A percentile compares a stretch with the other conserved stretches of the same genome.
phyloP scores from a whole-genome alignment of 306 rosid genomes.

The Medicago arabica region DNA sequence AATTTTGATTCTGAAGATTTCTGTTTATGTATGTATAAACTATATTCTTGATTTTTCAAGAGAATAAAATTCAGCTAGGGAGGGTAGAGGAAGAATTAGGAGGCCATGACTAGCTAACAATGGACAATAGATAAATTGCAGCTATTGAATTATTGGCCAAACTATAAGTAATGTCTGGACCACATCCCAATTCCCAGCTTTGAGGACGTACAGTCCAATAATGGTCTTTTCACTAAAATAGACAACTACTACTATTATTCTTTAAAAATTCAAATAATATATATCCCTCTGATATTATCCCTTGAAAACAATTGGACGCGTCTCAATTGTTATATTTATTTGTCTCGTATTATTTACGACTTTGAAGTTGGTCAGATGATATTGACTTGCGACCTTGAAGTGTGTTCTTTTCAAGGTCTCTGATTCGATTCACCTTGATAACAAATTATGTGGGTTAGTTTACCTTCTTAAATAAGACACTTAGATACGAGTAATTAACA shows the following conservation, averaged over 20 bases:
- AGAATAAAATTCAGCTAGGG: neutral
- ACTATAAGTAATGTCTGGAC: neutral
- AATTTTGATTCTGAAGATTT: neutral
- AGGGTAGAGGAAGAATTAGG: neutral
- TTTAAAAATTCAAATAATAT: too few relatives aligned
- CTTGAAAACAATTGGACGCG: too few relatives aligned
- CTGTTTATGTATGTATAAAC: neutral
- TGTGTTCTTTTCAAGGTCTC: too few relatives aligned
- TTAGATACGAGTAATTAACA: too few relatives aligned
- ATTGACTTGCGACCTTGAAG: too few relatives aligned
- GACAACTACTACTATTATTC: neutral
- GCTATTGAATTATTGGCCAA: neutral
- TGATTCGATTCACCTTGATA: too few relatives aligned
- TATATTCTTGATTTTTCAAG: neutral
- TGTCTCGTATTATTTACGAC: too few relatives aligned
- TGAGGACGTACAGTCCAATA: conserved; percentile 8
- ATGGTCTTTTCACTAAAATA: neutral
- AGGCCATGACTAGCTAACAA: neutral
- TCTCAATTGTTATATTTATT: too few relatives aligned
- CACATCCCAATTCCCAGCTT: neutral
- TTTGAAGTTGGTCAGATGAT: too few relatives aligned
- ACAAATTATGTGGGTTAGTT: too few relatives aligned
- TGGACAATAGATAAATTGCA: neutral
- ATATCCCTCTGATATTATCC: too few relatives aligned
- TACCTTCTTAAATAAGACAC: too few relatives aligned